Base-by-base conservation (phyloP, 1,139 yeast species). In the Yamadazyma diddensiae region DNA sequence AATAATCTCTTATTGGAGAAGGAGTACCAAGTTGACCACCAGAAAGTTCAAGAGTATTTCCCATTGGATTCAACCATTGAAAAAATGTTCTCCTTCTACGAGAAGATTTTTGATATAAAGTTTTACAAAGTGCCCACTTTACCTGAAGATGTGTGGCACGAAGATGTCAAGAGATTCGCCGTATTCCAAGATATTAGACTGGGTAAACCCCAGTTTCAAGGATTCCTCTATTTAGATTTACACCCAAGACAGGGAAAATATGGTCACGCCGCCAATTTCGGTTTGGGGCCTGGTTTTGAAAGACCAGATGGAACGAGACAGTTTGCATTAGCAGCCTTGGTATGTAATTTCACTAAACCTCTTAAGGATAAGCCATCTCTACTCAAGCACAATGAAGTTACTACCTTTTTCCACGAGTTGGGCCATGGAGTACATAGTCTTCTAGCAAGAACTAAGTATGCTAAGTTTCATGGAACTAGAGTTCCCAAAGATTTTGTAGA, bases 371-470 rank as follows among this genome's bases (percentile, higher is more conserved):
- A 80, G 50, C 94, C 95, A 10, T 78, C 94, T 1, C 64, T 86
- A 43, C 69, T 86, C 46, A 81, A 81, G 50, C 95, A 85, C 53
- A 68, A 67, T 41, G 95, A 86, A 55, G 87, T 86, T 5, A 79
- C 79, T 17, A 86, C 95, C 0, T 81, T 86, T 47, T 86, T 86
- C 79, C 95, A 86, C 52, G 95, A 86, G 58, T 69, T 85, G 46
- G 95, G 95, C 18, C 95, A 86, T 52, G 95, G 94, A 35, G 81
- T 86, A 36, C 95, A 86, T 57, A 84, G 78, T 43, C 63, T 85
- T 26, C 70, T 85, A 37, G 83, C 90, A 6, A 66, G 71, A 38
- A 81, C 90, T 29, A 66, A 63, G 38, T 79, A 74, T 46, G 69
- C 82, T 2, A 67, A 80, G 40, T 84, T 84, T 59, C 83, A 80